A percentile compares a stretch with the other conserved stretches of the same genome.
These are phyloP conservation scores for Botrytis deweyae DNA, from an alignment of 2,329 filamentous ascomycete genomes.

Conservation along the genomic window DNA sequence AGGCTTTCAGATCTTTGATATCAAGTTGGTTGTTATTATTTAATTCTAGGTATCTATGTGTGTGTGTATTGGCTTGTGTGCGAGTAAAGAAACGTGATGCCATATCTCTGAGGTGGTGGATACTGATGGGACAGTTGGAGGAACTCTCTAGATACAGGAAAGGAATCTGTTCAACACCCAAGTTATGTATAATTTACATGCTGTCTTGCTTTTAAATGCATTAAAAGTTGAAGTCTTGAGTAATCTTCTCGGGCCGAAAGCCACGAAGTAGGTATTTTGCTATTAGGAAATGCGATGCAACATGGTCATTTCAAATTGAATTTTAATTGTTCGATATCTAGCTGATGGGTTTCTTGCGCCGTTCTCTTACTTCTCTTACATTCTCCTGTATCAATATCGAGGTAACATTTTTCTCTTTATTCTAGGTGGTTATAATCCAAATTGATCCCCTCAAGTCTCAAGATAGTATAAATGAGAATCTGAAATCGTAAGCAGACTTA, in stretches of 20 bases:
- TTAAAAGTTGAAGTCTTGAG: not conserved
- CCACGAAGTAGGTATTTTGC: not conserved
- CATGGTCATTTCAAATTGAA: not conserved
- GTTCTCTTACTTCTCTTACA: not conserved
- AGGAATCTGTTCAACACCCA: not conserved
- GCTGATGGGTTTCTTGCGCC: not conserved
- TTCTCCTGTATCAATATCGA: not conserved
- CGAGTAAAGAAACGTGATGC: too few relatives aligned
- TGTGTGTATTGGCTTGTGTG: not conserved
- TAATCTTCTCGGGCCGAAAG: not conserved
- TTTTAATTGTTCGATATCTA: not conserved
- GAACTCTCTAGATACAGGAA: not conserved
- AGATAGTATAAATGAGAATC: not conserved
- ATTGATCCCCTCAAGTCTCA: not conserved
- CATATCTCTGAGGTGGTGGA: not conserved
- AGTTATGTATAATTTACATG: not conserved
- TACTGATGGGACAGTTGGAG: not conserved
- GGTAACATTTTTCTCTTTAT: too few relatives aligned
- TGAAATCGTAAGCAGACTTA: not conserved
- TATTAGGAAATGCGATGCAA: not conserved
- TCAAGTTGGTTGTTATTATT: not conserved
- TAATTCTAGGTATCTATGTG: not conserved
- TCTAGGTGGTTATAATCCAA: not conserved
- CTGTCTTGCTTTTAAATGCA: not conserved
- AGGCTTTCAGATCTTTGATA: not conserved